phyloP scores from a whole-genome alignment of 169 alveolate genomes.

The Plasmodium blacklocki region DNA sequence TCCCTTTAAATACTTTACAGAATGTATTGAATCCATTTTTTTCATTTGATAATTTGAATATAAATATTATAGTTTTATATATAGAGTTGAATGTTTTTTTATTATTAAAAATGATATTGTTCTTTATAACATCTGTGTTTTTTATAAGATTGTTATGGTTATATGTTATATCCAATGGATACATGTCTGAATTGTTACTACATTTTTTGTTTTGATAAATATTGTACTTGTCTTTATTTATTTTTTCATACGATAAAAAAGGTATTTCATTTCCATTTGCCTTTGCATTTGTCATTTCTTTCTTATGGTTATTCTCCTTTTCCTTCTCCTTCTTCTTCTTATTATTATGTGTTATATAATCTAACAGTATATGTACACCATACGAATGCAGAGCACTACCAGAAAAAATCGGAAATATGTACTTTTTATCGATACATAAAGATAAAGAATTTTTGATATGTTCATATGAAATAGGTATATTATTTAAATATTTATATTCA shows the following conservation, averaged over 20 bases:
- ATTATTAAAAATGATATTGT: not conserved
- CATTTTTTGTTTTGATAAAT: not conserved
- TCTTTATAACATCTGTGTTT: not conserved
- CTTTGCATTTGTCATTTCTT: not conserved
- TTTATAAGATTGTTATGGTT: not conserved
- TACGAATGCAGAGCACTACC: slow-evolving; percentile 70
- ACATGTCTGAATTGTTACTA: too few species aligned
- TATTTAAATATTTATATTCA: slow-evolving; percentile 60
- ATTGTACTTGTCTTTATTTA: slow-evolving; percentile 2
- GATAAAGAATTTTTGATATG: slow-evolving; percentile 10
- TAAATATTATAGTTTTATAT: slow-evolving; percentile 57
- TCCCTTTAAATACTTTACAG: slow-evolving; percentile 63
- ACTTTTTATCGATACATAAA: slow-evolving; percentile 18
- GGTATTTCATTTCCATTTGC: not conserved
- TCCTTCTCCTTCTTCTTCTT: not conserved
- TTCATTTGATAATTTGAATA: slow-evolving; percentile 63
- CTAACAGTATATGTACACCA: slow-evolving; percentile 64
- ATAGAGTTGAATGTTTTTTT: not conserved
- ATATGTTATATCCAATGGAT: not conserved
- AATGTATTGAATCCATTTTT: slow-evolving; percentile 72
- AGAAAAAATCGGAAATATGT: slow-evolving; percentile 46
- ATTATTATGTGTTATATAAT: slow-evolving; percentile 18
- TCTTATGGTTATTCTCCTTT: not conserved
- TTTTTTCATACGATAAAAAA: not conserved
- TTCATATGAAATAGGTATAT: slow-evolving; percentile 24